Base-by-base conservation (phyloP, 2,329 filamentous ascomycete species). In the Bisporella sp. region DNA sequence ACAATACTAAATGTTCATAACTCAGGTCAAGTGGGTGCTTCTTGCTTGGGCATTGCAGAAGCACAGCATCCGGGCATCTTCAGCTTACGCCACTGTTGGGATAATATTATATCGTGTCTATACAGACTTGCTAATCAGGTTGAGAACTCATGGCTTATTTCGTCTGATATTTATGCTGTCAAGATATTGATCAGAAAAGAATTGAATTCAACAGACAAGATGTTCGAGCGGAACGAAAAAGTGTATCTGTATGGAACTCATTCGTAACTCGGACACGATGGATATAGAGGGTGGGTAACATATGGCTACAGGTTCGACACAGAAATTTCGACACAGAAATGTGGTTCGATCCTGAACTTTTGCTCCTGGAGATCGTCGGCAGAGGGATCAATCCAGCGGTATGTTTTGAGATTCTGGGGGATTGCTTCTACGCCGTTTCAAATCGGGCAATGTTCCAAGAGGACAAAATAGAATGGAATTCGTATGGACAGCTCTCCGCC, bases 321-420 rank as follows among this genome's bases (percentile, higher is more conserved):
- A n/a, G n/a, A n/a, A 63, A 77, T 53, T 64, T 85, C 33, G 47
- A 53, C 6, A 64, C 62, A 1, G 53, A 61, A 2, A 62, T 62
- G n/a, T 74, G 72, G 67, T 62, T 73, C 13, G 63, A 68, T 0
- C 57, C 68, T 7, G 72, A 70, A 40, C 62, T 84, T 5, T 69
- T 78, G 33, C 68, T 88, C 3, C 68, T 76, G 37, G 73, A 80
- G 29, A 71, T 87, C 50, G 75, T 78, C 41, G 85, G 84, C 1
- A 75, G 73, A 13, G 84, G 87, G 43, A 73, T 89, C 32, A 83
- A 82, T 5, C 77, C 76, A 8, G 82, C 79, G 0, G 71, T 87
- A n/a, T 85, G 79, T 53, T 90, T 91, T 60, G 84, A 87, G 53
- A 77, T 90, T 13, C 73, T 85, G 53, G 72, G 81, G 37, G 75